Evolutionary conservation across 177 flowering plant species (phyloP).

Genomic region (Vitis hybrid): DNA sequence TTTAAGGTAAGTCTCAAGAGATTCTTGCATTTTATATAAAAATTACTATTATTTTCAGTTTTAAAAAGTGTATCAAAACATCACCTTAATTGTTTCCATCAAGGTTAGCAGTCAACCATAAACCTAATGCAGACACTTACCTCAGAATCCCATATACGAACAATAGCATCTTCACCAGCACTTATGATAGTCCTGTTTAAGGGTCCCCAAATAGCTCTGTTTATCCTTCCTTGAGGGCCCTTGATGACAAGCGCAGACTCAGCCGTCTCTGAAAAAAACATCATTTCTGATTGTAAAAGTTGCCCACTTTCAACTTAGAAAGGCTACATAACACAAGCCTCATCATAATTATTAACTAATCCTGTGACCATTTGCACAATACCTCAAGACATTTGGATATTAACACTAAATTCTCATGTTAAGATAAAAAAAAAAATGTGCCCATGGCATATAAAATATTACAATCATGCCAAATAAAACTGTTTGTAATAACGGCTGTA

Average conservation of each 20-base stretch:
- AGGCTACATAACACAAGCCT: background rate
- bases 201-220: slow-evolving; percentile 97
- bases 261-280: slow-evolving; percentile 51
- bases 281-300: background rate
- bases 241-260: slow-evolving; percentile 71
- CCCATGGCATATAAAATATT: too few relatives aligned
- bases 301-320: background rate
- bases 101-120: background rate
- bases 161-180: slow-evolving; percentile 86
- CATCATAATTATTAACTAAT: background rate
- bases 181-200: slow-evolving; percentile 80
- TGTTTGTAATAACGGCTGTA: too few relatives aligned
- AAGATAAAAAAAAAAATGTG: background rate
- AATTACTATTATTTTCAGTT: too few relatives aligned
- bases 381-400: background rate
- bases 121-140: slow-evolving; percentile 27
- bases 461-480: too few relatives aligned
- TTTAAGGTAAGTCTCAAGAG: too few relatives aligned
- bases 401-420: background rate
- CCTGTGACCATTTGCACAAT: background rate
- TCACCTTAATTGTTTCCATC: background rate
- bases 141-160: slow-evolving; percentile 97
- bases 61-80: background rate
- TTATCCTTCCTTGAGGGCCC: slow-evolving; percentile 86
- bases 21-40: too few relatives aligned